Conservation (phyloP, 2,329 filamentous ascomycete species). For the Phoma sp. region DNA sequence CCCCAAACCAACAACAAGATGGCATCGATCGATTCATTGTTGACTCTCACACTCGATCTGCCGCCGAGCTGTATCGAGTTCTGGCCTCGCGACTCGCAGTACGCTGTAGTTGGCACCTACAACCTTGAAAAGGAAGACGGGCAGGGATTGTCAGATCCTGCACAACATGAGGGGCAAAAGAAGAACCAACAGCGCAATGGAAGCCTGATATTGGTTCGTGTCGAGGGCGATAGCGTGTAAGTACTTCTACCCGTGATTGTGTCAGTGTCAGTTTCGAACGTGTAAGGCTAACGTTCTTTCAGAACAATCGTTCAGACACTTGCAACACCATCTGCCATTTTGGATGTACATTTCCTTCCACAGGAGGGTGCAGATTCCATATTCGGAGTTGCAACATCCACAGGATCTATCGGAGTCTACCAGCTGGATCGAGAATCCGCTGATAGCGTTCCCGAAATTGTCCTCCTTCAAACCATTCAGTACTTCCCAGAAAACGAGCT, state of each 20-base stretch:
- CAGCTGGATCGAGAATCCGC: slow-evolving; percentile 48
- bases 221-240: slow-evolving; percentile 65
- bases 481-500: slow-evolving; percentile 66
- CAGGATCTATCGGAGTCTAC: slow-evolving; percentile 73
- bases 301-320: slow-evolving; percentile 63
- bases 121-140: slow-evolving; percentile 66
- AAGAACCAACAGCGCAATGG: slow-evolving; percentile 72
- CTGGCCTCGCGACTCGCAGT: slow-evolving; percentile 66
- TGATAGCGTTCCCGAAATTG: slow-evolving; percentile 21
- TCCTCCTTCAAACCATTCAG: slow-evolving; percentile 52
- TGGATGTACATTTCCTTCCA: slow-evolving; percentile 82
- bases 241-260: too few relatives aligned
- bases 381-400: slow-evolving; percentile 80
- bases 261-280: not conserved
- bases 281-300: not conserved
- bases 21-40: slow-evolving; percentile 52
- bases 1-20: slow-evolving; percentile 28
- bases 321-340: slow-evolving; percentile 73
- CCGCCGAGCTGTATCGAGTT: slow-evolving; percentile 84
- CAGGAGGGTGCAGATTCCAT: slow-evolving; percentile 51
- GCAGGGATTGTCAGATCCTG: slow-evolving; percentile 27
- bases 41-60: slow-evolving; percentile 65
- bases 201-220: slow-evolving; percentile 71
- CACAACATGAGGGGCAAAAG: slow-evolving; percentile 26
- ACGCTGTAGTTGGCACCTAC: slow-evolving; percentile 86